Evolutionary conservation across 208 protist species (phyloP).

Genomic region (Trypanosoma platydactyli): DNA sequence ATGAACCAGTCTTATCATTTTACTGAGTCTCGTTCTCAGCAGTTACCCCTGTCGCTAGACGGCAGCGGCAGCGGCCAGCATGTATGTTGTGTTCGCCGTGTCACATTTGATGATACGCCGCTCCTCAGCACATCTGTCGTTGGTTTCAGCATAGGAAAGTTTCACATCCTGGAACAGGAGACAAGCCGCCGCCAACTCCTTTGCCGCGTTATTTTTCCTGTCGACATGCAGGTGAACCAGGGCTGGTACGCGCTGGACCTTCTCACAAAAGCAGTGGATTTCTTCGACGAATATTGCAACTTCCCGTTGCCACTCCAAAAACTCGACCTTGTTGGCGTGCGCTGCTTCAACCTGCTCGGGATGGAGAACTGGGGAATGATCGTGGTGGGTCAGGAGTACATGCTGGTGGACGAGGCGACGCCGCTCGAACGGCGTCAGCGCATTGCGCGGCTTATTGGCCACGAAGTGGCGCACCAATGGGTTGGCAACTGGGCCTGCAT

Average conservation of each 20-base stretch:
- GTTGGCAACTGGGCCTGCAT: constrained; percentile 94
- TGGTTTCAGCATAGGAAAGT: constrained; percentile 91
- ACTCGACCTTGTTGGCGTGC: constrained; percentile 69
- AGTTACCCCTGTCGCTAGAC: background rate
- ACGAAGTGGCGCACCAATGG: constrained; percentile 95
- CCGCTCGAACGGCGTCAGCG: constrained; percentile 63
- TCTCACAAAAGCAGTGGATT: constrained; percentile 76
- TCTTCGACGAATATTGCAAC: constrained; percentile 89
- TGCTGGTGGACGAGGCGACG: constrained; percentile 65
- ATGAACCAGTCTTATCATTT: no score
- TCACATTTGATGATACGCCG: constrained; percentile 49
- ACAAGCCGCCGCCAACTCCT: constrained; percentile 35
- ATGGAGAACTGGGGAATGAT: constrained; percentile 94
- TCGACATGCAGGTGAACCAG: constrained; percentile 31
- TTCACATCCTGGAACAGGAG: constrained; percentile 80
- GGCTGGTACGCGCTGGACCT: constrained; percentile 90
- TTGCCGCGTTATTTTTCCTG: constrained; percentile 64
- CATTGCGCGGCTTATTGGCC: constrained; percentile 88
- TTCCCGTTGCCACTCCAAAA: constrained; percentile 91
- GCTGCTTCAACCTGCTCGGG: constrained; percentile 42
- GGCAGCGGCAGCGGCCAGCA: background rate
- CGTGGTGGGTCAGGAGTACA: constrained; percentile 62
- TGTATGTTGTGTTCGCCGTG: constrained; percentile 12
- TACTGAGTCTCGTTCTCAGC: no score
- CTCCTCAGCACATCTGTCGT: constrained; percentile 59